Percentiles rank a stretch among this genome's conserved stretches.
These are phyloP conservation scores for Candida freyschussii DNA, from an alignment of 1,139 yeast genomes.

Conservation along the genomic window DNA sequence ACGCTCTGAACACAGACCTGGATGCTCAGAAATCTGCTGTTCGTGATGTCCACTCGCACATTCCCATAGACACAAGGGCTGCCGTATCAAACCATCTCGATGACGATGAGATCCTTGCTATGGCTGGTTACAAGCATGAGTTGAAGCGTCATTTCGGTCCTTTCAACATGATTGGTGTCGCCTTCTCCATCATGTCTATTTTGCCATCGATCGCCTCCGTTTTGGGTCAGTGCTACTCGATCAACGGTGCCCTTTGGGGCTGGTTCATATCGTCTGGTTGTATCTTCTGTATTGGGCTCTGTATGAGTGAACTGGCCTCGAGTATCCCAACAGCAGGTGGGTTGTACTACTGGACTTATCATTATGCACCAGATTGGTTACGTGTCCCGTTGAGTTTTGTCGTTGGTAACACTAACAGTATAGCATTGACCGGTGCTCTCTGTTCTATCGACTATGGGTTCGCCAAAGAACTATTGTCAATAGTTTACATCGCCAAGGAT, in stretches of 20 bases:
- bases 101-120: slow-evolving; percentile 46
- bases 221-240: slow-evolving; percentile 29
- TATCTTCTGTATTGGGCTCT: slow-evolving; percentile 33
- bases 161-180: slow-evolving; percentile 45
- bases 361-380: slow-evolving; percentile 41
- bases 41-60: slow-evolving; percentile 15
- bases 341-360: slow-evolving; percentile 51
- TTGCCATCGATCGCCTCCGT: slow-evolving; percentile 43
- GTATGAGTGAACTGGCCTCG: slow-evolving; percentile 59
- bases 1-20: slow-evolving; percentile 15
- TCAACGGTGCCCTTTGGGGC: slow-evolving; percentile 31
- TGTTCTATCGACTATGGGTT: slow-evolving; percentile 53
- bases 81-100: slow-evolving; percentile 11
- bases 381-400: slow-evolving; percentile 42
- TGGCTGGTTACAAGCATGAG: slow-evolving; percentile 49
- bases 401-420: slow-evolving; percentile 51
- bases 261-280: slow-evolving; percentile 30
- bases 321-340: slow-evolving; percentile 75
- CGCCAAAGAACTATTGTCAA: slow-evolving; percentile 44
- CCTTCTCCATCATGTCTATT: slow-evolving; percentile 46
- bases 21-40: slow-evolving; percentile 13
- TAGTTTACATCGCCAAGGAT: slow-evolving; percentile 40
- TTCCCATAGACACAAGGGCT: slow-evolving; percentile 17
- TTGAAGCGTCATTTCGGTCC: slow-evolving; percentile 41
- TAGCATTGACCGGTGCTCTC: slow-evolving; percentile 48